These are phyloP conservation scores for Pyrrhoderma lamaoense DNA, from an alignment of 1,284 basidiomycete genomes.

Conservation along the genomic window DNA sequence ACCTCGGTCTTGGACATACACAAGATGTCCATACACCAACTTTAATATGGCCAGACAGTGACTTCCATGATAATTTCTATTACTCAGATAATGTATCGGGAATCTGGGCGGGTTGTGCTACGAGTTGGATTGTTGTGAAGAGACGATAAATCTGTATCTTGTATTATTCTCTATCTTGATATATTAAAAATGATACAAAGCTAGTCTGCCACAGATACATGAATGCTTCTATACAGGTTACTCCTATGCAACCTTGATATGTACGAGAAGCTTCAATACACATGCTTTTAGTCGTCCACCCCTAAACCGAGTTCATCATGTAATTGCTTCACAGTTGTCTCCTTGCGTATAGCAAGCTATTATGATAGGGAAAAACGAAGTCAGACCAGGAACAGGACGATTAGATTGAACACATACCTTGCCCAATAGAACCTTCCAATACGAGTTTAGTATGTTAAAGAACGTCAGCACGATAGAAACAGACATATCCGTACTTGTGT, in stretches of 20 bases:
- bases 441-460: neutral
- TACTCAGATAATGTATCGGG: constrained; percentile 23
- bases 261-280: no score
- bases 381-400: neutral
- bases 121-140: constrained; percentile 54
- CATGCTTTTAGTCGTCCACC: no score
- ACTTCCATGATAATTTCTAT: neutral
- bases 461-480: neutral
- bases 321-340: constrained; percentile 61
- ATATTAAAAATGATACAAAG: neutral
- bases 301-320: constrained; percentile 51
- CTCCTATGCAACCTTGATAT: constrained; percentile 37
- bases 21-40: constrained; percentile 43
- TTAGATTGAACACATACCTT: constrained; percentile 32
- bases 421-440: constrained; percentile 47
- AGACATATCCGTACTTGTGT: constrained; percentile 44
- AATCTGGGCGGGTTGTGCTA: constrained; percentile 68
- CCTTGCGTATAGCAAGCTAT: constrained; percentile 57
- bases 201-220: neutral
- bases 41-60: constrained; percentile 43
- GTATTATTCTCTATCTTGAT: neutral
- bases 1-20: constrained; percentile 63
- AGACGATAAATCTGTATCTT: neutral
- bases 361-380: constrained; percentile 1
- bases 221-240: neutral